Evolutionary conservation across 768 basidiomycete genomes (phyloP), one percentile per base, ranked within the genome.

Genomic region (Naganishia randhawae): DNA sequence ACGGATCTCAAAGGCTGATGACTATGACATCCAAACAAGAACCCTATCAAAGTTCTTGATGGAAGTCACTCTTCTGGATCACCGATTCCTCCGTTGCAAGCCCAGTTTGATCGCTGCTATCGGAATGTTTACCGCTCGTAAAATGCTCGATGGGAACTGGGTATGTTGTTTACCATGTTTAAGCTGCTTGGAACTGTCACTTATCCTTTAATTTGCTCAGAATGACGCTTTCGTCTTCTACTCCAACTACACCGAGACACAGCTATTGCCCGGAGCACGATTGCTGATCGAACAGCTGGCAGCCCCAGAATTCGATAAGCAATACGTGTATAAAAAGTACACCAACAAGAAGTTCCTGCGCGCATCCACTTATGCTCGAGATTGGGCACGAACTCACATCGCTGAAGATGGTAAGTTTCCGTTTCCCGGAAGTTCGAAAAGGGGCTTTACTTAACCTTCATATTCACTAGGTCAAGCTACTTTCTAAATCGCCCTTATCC

Each of bases 21-120:
- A 95, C 80, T 99, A 98, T 80, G 92, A 98, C 77, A 88, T 98
- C 76, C 95, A 97, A 79, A 99, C 96, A 16, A 84, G 96, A 70
- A 99, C 96, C 31, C 83, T 99, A 54, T 89, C 92, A 85, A 99
- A 99, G 82, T 98, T 97, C 84, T 81, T 98, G 77, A 92, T 92
- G 71, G 96, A 99, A 81, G 91, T 95, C 61, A 96, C 94, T 17
- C 84, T 98, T 61, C 82, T 98, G 67, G 96, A 99, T 77, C 81
- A 94, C 76, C 87, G 90, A 27, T 99, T 99, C 85, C 81, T 99
- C 78, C 84, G 91, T 65, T 93, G 88, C 68, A 96, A 93, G 81
- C 95, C 95, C 0, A 92, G 90, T 79, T 84, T 96, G 78, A 83
- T 96, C 55, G 95, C 96, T 33, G 96, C 95, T 14, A 87, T 98